Base-by-base conservation (phyloP, 2,329 filamentous ascomycete genomes). In the Cercospora janseana region DNA sequence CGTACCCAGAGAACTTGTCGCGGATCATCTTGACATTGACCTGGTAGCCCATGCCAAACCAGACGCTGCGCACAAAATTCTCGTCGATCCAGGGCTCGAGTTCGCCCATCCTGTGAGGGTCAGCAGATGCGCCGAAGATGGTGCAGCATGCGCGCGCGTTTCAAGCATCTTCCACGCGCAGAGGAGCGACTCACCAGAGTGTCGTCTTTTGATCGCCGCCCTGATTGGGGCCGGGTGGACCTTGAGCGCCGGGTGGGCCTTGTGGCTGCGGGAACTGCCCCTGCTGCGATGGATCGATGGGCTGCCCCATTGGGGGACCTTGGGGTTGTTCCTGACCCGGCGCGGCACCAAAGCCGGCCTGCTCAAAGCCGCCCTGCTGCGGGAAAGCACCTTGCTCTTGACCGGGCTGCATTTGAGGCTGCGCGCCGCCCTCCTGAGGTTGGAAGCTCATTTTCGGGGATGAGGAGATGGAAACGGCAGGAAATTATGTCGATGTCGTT, bases 1-100 rank as follows among this genome's bases (percentile, higher is more conserved):
- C 45, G 38, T 79, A 95, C 90, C 92, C 93, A 68, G 92, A 96
- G 72, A 95, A 95, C 74, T 96, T 96, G 77, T 98, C 93, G 60
- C 93, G 88, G 66, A 98, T 98, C 80, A 98, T 95, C 82, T 98
- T 98, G 63, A 98, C 93, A 64, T 96, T 96, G 64, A 98, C 93
- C 58, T 84, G 84, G 73, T 97, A 93, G 61, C 87, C 90, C 75
- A 95, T 87, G 64, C 91, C 84, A 66, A 89, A 95, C 80, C 89
- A 97, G 37, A 97, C 83, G 63, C 87, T 93, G 73, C 94, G 91
- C 67, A 98, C 88, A 71, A 97, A 98, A 74, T 92, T 94, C 77
- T 98, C 93, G 64, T 98, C 93, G 75, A 98, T 97, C 93, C 93
- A 98, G 21, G 90, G 88, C 73, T 97, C 92, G 58, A 98, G 86